Percentiles rank a stretch among this genome's conserved stretches.
These are phyloP conservation scores for Linderina pennispora DNA, from an alignment of 192 early-diverging fungal species.

Conservation along the genomic window DNA sequence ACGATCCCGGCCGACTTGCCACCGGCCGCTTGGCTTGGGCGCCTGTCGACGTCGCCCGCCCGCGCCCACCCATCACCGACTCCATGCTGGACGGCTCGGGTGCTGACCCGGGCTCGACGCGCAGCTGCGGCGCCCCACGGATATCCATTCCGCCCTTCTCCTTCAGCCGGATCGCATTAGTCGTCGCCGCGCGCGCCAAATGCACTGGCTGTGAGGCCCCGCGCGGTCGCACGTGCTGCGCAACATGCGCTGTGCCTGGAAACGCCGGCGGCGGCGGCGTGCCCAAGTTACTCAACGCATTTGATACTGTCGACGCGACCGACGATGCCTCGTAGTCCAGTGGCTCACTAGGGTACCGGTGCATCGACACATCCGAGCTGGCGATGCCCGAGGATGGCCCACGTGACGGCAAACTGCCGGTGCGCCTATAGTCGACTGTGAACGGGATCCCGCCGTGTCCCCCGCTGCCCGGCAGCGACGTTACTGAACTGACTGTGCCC, in stretches of 20 bases:
- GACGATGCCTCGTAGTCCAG: constrained; percentile 1
- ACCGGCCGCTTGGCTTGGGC: too few relatives aligned
- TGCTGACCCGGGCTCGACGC: constrained; percentile 26
- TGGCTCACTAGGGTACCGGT: constrained; percentile 1
- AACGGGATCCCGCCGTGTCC: background rate
- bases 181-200: constrained; percentile 38
- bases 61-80: constrained; percentile 15
- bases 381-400: background rate
- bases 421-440: background rate
- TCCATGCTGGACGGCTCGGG: constrained; percentile 35
- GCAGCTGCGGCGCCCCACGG: background rate
- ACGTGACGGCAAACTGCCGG: constrained; percentile 1
- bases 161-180: constrained; percentile 44
- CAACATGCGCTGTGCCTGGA: constrained; percentile 1
- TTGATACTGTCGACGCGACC: constrained; percentile 1
- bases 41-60: too few relatives aligned
- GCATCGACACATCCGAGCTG: background rate
- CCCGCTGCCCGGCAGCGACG: too few relatives aligned
- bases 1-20: constrained; percentile 30
- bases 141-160: constrained; percentile 11
- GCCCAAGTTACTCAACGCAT: background rate
- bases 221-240: constrained; percentile 23
- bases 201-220: constrained; percentile 42
- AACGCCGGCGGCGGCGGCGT: background rate
- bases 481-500: background rate